These are phyloP conservation scores for Trichoderma semiorbis DNA, from an alignment of 2,329 filamentous ascomycete genomes.

Conservation along the genomic window DNA sequence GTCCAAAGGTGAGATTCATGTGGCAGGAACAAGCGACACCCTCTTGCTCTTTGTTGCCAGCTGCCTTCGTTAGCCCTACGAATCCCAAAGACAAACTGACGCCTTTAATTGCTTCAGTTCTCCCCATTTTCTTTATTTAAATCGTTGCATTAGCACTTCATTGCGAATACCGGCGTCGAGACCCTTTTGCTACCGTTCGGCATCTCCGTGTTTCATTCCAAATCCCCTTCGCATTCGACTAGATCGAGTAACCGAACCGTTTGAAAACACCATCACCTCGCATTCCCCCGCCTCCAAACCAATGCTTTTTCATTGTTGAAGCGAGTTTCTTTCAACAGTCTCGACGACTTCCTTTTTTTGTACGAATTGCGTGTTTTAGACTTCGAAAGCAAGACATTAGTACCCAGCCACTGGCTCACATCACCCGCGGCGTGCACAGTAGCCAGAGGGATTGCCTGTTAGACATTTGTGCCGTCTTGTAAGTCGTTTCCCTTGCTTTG, in stretches of 20 bases:
- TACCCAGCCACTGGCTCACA: neutral
- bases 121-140: neutral
- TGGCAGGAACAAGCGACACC: neutral
- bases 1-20: slow-evolving; percentile 16
- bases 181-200: neutral
- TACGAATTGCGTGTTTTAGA: neutral
- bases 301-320: neutral
- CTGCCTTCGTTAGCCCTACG: neutral
- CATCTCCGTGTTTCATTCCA: slow-evolving; percentile 2
- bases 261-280: neutral
- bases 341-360: neutral
- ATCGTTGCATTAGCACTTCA: neutral
- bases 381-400: neutral
- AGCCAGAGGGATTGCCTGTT: neutral
- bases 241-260: neutral
- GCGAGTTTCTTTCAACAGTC: neutral
- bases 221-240: neutral
- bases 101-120: neutral
- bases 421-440: neutral
- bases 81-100: neutral
- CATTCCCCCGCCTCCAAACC: neutral
- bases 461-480: neutral
- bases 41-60: neutral
- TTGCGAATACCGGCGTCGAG: neutral
- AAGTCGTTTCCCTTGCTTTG: slow-evolving; percentile 2